A percentile compares a stretch with the other conserved stretches of the same genome.
These are phyloP conservation scores for Pneumocystis carinii DNA, from an alignment of 1,139 yeast species.

Conservation along the genomic window DNA sequence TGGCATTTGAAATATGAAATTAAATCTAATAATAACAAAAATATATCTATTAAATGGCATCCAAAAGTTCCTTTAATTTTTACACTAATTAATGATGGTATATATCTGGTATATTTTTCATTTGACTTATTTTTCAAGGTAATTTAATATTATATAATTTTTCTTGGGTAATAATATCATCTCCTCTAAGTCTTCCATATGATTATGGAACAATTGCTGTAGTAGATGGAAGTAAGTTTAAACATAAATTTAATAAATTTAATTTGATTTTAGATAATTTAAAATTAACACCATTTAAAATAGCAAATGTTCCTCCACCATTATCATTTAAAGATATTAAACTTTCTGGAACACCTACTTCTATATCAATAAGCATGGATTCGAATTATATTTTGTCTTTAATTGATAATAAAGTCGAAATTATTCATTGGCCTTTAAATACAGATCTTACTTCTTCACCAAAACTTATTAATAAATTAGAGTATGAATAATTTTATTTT, in stretches of 20 bases:
- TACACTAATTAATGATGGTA: constrained; percentile 29
- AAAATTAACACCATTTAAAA: constrained; percentile 63
- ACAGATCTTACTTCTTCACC: neutral
- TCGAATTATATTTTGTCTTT: constrained; percentile 43
- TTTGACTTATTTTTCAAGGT: constrained; percentile 2
- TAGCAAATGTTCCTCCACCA: constrained; percentile 95
- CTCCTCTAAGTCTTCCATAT: constrained; percentile 50
- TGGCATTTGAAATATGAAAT: constrained; percentile 88
- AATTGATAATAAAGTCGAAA: neutral
- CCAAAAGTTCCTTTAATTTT: constrained; percentile 74
- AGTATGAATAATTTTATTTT: neutral
- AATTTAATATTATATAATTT: constrained; percentile 50
- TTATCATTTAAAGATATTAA: constrained; percentile 56
- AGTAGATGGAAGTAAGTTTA: constrained; percentile 44
- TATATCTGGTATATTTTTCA: constrained; percentile 29
- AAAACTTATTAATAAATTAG: neutral
- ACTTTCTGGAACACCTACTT: constrained; percentile 39
- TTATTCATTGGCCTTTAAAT: constrained; percentile 3
- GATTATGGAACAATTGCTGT: constrained; percentile 73
- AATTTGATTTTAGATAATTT: constrained; percentile 25
- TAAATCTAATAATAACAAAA: constrained; percentile 21
- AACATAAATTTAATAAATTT: neutral
- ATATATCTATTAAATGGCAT: constrained; percentile 49
- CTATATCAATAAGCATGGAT: constrained; percentile 48
- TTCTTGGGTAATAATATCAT: constrained; percentile 47